phyloP scores from a whole-genome alignment of 768 basidiomycete genomes.

The Xerocomellus amylosporus region DNA sequence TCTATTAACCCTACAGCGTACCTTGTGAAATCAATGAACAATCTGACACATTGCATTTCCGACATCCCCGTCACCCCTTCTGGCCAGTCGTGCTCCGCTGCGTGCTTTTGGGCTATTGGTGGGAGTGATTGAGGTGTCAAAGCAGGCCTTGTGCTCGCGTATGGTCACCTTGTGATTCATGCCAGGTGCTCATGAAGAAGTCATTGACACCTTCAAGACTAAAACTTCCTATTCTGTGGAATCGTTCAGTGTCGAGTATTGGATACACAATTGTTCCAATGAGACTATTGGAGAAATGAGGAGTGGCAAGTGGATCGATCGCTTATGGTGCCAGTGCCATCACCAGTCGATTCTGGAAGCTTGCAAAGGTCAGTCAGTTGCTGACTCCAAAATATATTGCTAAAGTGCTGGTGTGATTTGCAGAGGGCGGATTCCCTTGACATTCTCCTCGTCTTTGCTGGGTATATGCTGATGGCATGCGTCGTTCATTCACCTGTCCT shows the following conservation, averaged over 20 bases:
- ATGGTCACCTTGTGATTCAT: slow-evolving; percentile 52
- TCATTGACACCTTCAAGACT: slow-evolving; percentile 40
- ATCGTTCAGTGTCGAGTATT: slow-evolving; percentile 46
- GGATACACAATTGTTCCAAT: slow-evolving; percentile 44
- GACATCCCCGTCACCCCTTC: slow-evolving; percentile 38
- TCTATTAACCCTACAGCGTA: too few relatives aligned
- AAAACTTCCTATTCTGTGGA: slow-evolving; percentile 32
- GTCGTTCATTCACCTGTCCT: slow-evolving; percentile 86
- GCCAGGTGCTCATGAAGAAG: slow-evolving; percentile 50
- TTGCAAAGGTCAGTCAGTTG: slow-evolving; percentile 61
- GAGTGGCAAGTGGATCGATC: slow-evolving; percentile 84
- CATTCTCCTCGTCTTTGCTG: slow-evolving; percentile 89
- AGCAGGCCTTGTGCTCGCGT: slow-evolving; percentile 35
- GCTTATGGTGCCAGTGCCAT: slow-evolving; percentile 78
- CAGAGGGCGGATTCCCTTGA: slow-evolving; percentile 94
- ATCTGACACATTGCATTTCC: slow-evolving; percentile 50
- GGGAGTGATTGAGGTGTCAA: slow-evolving; percentile 34
- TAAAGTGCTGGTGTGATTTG: slow-evolving; percentile 16
- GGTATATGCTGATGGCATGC: slow-evolving; percentile 95
- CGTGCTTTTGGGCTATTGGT: slow-evolving; percentile 46
- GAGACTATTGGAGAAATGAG: slow-evolving; percentile 68
- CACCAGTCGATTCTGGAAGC: slow-evolving; percentile 78
- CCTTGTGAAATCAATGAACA: slow-evolving; percentile 42
- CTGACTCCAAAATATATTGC: not conserved
- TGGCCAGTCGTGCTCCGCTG: slow-evolving; percentile 46